Evolutionary conservation across 2,329 filamentous ascomycete genomes (phyloP), one percentile per base, ranked within the genome.

Genomic region (Cladophialophora immunda): DNA sequence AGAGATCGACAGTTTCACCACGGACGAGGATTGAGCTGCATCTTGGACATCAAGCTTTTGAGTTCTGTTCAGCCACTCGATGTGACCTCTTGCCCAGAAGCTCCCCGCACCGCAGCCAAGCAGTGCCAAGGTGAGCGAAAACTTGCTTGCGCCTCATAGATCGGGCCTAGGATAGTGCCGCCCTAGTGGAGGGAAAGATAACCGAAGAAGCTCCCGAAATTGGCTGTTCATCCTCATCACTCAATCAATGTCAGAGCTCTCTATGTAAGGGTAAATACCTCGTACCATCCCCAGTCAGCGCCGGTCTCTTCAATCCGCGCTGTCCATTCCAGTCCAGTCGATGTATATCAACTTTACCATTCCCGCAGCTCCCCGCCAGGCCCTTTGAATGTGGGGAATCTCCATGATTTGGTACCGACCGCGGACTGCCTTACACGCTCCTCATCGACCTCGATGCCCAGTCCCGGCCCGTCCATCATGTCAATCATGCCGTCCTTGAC

Each of bases 361-460:
- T 58, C 55, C 32, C 55, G 30, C 32, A 58, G 55, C 55, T 58
- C 55, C 32, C 55, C 55, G 32, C 32, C 55, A 58, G 55, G 55
- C 17, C 55, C 55, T 41, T 27, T 58, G 32, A 58, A 58, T 41
- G 55, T 58, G 34, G 55, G 55, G 32, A 58, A 58, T 58, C 55
- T 36, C 55, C 55, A 58, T 58, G 55, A 58, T 27, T 58, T 58
- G 55, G 55, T 58, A 58, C 30, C 55, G 32, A 58, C 55, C 55
- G 55, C 55, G 34, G 55, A 58, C 30, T 58, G 55, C 55, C 55
- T 58, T 1, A 58, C 55, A 41, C 55, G 55, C 55, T 41, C 55
- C 55, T 58, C 55, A 41, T 58, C 55, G 22, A 58, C 55, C 34
- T 58, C 55, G 55, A 58, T 58, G n/a, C 55, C 55, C 55, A 58